phyloP scores from a whole-genome alignment of 192 early-diverging fungal species.

The Linnemannia exigua region DNA sequence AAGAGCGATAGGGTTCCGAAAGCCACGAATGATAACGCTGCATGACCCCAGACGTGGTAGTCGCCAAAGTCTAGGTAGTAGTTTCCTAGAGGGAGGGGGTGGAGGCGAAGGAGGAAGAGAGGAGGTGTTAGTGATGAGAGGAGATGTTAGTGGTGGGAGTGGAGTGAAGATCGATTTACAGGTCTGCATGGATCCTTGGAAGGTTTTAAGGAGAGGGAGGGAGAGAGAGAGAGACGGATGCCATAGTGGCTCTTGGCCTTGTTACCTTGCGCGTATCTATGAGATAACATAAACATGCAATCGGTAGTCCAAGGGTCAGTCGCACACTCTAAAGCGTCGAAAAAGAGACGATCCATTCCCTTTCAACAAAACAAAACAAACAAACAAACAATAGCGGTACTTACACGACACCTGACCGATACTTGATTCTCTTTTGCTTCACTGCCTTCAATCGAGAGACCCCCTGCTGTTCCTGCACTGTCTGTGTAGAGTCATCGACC shows the following conservation, averaged over 20 bases:
- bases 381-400: neutral
- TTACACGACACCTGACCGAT: conserved; percentile 33
- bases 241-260: no score
- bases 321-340: neutral
- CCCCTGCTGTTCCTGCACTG: neutral
- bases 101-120: neutral
- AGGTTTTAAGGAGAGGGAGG: no score
- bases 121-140: neutral
- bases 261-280: conserved; percentile 44
- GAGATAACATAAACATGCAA: neutral
- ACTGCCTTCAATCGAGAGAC: neutral
- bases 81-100: conserved; percentile 24
- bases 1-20: conserved; percentile 52
- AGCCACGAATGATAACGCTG: conserved; percentile 36
- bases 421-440: conserved; percentile 10
- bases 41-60: conserved; percentile 54
- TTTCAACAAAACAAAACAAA: neutral
- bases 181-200: neutral
- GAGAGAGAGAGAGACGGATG: no score
- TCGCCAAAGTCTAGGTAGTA: conserved; percentile 57
- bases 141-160: neutral
- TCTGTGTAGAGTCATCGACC: neutral
- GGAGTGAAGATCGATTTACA: neutral
- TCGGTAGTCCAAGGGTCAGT: neutral
- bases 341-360: neutral